phyloP scores from a whole-genome alignment of 2,329 filamentous ascomycete species.

The Rutstroemia sp. region DNA sequence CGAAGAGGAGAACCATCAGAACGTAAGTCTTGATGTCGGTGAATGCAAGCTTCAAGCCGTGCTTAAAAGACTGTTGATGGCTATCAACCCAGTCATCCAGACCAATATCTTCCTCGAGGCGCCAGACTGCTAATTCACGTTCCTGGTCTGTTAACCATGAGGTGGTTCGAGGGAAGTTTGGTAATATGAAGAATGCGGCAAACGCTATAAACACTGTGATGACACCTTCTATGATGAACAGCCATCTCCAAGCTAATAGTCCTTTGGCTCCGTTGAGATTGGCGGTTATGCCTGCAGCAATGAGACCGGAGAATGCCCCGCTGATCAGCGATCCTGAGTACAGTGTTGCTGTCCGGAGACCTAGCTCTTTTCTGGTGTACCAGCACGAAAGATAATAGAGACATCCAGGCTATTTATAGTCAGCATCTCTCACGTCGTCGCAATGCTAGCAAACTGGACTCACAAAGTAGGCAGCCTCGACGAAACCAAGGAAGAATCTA shows the following conservation, averaged over 20 bases:
- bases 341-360: conserved; percentile 56
- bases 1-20: conserved; percentile 37
- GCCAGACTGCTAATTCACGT: conserved; percentile 49
- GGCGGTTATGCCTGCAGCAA: conserved; percentile 57
- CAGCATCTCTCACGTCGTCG: too few species aligned
- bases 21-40: conserved; percentile 43
- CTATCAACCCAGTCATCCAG: conserved; percentile 10
- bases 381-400: conserved; percentile 57
- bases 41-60: conserved; percentile 45
- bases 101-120: conserved; percentile 54
- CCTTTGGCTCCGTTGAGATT: conserved; percentile 54
- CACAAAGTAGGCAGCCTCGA: conserved; percentile 50
- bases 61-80: conserved; percentile 17
- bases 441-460: background rate
- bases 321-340: conserved; percentile 64
- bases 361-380: conserved; percentile 65
- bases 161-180: conserved; percentile 58
- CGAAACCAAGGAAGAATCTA: conserved; percentile 44
- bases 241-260: conserved; percentile 55
- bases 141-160: conserved; percentile 50
- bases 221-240: conserved; percentile 64
- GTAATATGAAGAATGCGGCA: conserved; percentile 48
- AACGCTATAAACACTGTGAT: conserved; percentile 57
- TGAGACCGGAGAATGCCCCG: conserved; percentile 63
- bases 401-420: conserved; percentile 40